These are phyloP conservation scores for Adansonia digitata DNA, from an alignment of 345 rosid genomes.

Conservation along the genomic window DNA sequence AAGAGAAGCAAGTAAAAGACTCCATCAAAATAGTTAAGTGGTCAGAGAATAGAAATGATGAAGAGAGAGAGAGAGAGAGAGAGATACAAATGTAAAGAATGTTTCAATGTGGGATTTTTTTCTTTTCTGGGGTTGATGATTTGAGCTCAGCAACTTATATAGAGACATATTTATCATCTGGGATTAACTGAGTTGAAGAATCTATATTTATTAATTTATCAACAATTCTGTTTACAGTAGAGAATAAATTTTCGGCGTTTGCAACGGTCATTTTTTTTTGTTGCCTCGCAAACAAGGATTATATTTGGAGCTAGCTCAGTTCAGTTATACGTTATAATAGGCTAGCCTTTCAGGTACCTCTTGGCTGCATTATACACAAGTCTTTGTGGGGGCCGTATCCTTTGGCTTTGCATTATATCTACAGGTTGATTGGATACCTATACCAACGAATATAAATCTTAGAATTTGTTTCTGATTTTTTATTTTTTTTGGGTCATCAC, in stretches of 20 bases:
- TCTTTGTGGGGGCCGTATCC: slow-evolving; percentile 21
- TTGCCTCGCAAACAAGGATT: slow-evolving; percentile 12
- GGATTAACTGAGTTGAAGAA: neutral
- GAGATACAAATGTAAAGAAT: slow-evolving; percentile 2
- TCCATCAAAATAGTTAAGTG: slow-evolving; percentile 32
- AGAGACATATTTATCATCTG: neutral
- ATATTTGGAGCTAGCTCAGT: neutral
- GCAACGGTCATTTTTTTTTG: slow-evolving; percentile 42
- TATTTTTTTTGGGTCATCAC: too few species aligned
- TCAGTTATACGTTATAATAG: too few species aligned
- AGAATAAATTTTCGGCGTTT: slow-evolving; percentile 5
- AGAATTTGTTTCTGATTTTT: neutral
- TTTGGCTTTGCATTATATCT: slow-evolving; percentile 9
- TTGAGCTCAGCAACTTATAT: neutral
- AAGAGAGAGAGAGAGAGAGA: neutral
- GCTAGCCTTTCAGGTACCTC: slow-evolving; percentile 2
- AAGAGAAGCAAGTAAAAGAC: slow-evolving; percentile 17
- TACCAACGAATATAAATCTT: slow-evolving; percentile 2
- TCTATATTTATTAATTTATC: neutral
- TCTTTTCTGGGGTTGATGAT: neutral
- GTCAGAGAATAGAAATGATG: slow-evolving; percentile 13
- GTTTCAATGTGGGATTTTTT: neutral
- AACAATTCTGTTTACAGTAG: neutral
- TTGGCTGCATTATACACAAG: slow-evolving; percentile 23
- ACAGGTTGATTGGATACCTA: neutral